A percentile compares a stretch with the other conserved stretches of the same genome.
These are phyloP conservation scores for Sarcocystis neurona DNA, from an alignment of 169 alveolate genomes.

Conservation along the genomic window DNA sequence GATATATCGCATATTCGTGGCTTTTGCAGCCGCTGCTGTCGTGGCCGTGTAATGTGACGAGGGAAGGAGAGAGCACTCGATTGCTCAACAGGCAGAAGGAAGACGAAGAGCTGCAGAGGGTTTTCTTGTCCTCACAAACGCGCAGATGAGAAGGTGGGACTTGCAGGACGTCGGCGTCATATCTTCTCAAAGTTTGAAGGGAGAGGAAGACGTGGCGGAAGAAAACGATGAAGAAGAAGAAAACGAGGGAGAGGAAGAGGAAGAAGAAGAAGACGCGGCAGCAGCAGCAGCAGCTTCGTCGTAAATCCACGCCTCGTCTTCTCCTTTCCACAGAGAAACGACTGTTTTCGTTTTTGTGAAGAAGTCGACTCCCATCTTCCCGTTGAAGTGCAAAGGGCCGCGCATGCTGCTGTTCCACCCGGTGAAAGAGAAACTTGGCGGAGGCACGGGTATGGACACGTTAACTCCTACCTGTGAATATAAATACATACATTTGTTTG, in stretches of 20 bases:
- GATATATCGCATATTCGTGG: too few species aligned
- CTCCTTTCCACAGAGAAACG: background rate
- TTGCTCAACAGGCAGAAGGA: too few species aligned
- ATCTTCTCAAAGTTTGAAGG: too few species aligned
- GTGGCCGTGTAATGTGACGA: too few species aligned
- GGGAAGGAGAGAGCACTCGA: too few species aligned
- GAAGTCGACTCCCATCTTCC: slow-evolving; percentile 30
- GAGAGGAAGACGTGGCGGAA: background rate
- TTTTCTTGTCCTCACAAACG: too few species aligned
- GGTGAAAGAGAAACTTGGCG: slow-evolving; percentile 76
- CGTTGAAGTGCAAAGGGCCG: slow-evolving; percentile 30
- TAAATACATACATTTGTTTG: too few species aligned
- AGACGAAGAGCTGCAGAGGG: too few species aligned
- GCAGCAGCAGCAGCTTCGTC: background rate
- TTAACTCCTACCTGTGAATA: slow-evolving; percentile 81
- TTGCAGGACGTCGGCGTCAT: too few species aligned
- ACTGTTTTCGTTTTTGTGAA: slow-evolving; percentile 38
- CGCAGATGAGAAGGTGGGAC: too few species aligned
- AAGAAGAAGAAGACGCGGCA: background rate
- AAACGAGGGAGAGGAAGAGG: background rate
- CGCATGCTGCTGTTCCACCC: slow-evolving; percentile 67
- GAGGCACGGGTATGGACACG: slow-evolving; percentile 83
- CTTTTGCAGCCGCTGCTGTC: too few species aligned
- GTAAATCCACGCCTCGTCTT: background rate
- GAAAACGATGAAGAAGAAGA: background rate